Percentiles rank a stretch among this genome's conserved stretches.
These are phyloP conservation scores for Fusarium sp. DNA, from an alignment of 2,329 filamentous ascomycete species.

Conservation along the genomic window DNA sequence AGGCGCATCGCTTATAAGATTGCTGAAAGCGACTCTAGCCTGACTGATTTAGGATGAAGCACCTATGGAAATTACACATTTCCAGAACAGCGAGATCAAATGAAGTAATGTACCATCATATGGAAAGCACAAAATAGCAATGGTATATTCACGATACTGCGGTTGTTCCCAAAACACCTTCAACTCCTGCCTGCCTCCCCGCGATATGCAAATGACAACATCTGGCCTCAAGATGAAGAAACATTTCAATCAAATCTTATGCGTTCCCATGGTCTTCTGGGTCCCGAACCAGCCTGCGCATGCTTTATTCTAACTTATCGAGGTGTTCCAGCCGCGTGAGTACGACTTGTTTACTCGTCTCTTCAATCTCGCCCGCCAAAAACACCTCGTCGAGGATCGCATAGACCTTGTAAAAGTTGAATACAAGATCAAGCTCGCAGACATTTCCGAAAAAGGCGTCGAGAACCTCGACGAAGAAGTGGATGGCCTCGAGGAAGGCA, in stretches of 20 bases:
- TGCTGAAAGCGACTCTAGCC: neutral
- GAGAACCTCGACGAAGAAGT: constrained; percentile 99
- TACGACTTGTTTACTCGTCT: constrained; percentile 98
- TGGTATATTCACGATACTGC: constrained; percentile 38
- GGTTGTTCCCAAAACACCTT: constrained; percentile 35
- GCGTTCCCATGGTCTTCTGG: neutral
- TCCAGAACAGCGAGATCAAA: neutral
- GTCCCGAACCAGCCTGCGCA: neutral
- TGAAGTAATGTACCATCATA: neutral
- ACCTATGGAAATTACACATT: neutral
- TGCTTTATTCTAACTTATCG: constrained; percentile 86
- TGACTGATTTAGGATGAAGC: neutral
- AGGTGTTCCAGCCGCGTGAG: constrained; percentile 93
- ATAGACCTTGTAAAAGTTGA: constrained; percentile 90
- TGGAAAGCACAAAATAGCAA: constrained; percentile 1
- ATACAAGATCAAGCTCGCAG: constrained; percentile 93
- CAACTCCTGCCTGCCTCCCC: constrained; percentile 36
- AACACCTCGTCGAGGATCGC: constrained; percentile 99
- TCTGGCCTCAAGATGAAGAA: constrained; percentile 1
- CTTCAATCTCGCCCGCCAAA: constrained; percentile 96
- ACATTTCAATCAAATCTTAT: neutral
- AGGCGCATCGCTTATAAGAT: neutral
- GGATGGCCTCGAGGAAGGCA: constrained; percentile 95
- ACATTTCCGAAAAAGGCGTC: constrained; percentile 99
- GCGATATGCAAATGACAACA: constrained; percentile 33